Base-by-base conservation (phyloP, 2,329 filamentous ascomycete genomes). In the Pseudogymnoascus sp. region DNA sequence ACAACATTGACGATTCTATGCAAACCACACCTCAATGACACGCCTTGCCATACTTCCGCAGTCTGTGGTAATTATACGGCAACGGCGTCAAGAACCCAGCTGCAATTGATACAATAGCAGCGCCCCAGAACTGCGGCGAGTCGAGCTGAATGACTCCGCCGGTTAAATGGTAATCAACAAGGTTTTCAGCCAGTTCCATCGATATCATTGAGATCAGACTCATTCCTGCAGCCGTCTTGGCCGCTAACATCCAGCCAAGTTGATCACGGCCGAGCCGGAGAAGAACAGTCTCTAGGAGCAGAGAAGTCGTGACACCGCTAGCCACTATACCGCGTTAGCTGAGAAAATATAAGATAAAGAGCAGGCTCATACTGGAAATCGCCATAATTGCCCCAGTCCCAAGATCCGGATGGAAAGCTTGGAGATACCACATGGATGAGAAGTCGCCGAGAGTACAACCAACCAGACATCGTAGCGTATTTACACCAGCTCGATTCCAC, bases 391-490 rank as follows among this genome's bases (percentile, higher is more conserved):
- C 65, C 0, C 75, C 74, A 12, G n/a, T 56, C 71, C 79, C 78
- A 4, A 82, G 69, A 2, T 76, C 77, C 0, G 80, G 75, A 60
- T 76, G 77, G 44, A 76, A 77, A 0, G 78, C 72, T 64, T 84
- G 82, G 0, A 85, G 74, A 33, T 77, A 75, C 81, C 82, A 84
- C 74, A 84, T 77, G 0, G 80, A 76, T 1, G 80, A 77, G 65
- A 84, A 84, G 68, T 84, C 82, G n/a, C 82, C 82, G 0, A 74
- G 44, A 0, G 81, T 83, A 66, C 82, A 84, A 6, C 82, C 82
- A 1, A 81, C 71, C 1, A 84, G 75, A 64, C 82, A 85, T 5
- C 82, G 79, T 3, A 82, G 69, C 0, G 82, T 84, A 67, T 84
- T 84, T 66, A 84, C 69, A 0, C 74, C 73, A 0, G 82, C 79